Evolutionary conservation across 2,329 filamentous ascomycete species (phyloP).

Genomic region (Canariomyces notabilis): DNA sequence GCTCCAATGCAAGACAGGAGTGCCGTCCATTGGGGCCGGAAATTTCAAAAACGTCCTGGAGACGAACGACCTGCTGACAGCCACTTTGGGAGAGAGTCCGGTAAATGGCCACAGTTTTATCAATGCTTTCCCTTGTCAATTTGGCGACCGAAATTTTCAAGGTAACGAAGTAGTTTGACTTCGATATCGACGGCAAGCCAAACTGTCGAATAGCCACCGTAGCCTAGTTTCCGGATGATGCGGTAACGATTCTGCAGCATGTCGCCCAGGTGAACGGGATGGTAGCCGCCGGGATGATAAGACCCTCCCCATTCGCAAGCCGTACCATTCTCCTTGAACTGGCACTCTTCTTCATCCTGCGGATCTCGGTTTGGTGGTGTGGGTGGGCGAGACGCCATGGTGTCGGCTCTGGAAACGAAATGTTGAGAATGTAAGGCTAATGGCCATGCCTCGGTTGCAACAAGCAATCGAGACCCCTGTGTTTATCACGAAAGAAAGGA

Average conservation of each 20-base stretch:
- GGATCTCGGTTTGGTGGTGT: no score
- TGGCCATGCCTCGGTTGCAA: no score
- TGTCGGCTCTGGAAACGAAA: no score
- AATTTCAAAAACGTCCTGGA: neutral
- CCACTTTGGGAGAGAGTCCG: neutral
- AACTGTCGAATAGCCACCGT: conserved; percentile 1
- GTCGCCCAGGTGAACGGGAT: conserved; percentile 1
- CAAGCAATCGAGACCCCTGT: no score
- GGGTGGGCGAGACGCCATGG: no score
- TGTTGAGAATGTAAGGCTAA: no score
- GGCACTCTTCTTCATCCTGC: conserved; percentile 1
- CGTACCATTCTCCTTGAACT: neutral
- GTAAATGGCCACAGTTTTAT: neutral
- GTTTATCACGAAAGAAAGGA: no score
- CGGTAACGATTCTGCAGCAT: conserved; percentile 1
- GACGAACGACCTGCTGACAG: neutral
- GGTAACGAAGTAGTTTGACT: neutral
- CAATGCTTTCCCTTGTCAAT: neutral
- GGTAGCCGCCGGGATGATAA: conserved; percentile 5
- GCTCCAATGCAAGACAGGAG: neutral
- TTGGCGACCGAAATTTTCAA: neutral
- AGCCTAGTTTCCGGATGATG: conserved; percentile 4
- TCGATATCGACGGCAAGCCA: neutral
- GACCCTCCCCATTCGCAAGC: conserved; percentile 6
- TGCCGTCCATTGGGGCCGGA: conserved; percentile 2